Conservation (phyloP, 345 rosid species). For the Heritiera littoralis region DNA sequence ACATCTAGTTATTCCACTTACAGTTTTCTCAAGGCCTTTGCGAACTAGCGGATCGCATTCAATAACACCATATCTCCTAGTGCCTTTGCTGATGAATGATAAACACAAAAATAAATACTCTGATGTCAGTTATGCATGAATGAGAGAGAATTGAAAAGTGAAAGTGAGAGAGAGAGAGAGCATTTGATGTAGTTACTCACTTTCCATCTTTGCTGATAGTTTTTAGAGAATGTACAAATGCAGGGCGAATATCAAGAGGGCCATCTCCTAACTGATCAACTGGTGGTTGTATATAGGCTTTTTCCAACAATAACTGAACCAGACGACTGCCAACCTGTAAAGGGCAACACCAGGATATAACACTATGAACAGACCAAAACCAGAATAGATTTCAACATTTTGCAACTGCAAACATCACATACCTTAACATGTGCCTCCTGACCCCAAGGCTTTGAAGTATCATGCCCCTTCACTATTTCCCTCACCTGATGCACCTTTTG, state of each 20-base stretch:
- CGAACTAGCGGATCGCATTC: conserved; percentile 84
- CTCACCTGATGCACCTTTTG: conserved; percentile 62
- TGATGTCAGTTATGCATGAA: neutral
- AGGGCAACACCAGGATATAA: conserved; percentile 30
- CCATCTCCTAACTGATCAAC: conserved; percentile 67
- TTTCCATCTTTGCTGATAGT: conserved; percentile 58
- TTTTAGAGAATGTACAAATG: conserved; percentile 70
- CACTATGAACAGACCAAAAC: conserved; percentile 13
- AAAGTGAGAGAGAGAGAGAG: conserved; percentile 21
- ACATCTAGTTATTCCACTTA: conserved; percentile 36
- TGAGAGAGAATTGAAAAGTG: neutral
- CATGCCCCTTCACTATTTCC: conserved; percentile 57
- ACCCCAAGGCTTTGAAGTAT: conserved; percentile 79
- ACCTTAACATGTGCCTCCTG: conserved; percentile 92
- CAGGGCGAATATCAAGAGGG: conserved; percentile 90
- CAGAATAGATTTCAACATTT: conserved; percentile 2
- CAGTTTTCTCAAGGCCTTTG: conserved; percentile 89
- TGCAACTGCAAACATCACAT: conserved; percentile 27
- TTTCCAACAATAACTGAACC: conserved; percentile 81
- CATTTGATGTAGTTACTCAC: conserved; percentile 45
- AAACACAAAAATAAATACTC: conserved; percentile 15
- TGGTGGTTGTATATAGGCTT: conserved; percentile 90
- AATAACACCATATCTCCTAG: conserved; percentile 91
- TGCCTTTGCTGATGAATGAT: conserved; percentile 53
- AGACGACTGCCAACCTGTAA: conserved; percentile 85